Base-by-base conservation (phyloP, 2,329 filamentous ascomycete species). In the Zasmidium citrigriseum region DNA sequence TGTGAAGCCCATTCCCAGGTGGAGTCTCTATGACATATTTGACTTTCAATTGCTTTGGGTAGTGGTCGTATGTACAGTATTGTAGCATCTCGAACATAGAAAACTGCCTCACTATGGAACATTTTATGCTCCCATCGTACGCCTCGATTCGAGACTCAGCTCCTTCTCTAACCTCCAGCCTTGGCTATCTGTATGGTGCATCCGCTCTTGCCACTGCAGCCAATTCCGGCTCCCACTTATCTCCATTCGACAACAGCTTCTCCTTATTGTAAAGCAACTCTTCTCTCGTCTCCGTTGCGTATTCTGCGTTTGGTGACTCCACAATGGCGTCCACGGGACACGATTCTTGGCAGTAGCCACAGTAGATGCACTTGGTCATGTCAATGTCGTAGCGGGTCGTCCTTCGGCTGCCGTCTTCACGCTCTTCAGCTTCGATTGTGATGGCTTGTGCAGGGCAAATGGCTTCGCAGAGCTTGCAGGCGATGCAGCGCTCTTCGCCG, bases 361-460 rank as follows among this genome's bases (percentile, higher is more conserved):
- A 98, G 86, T 98, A 99, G 79, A 99, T 99, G 82, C 95, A 99
- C 85, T 99, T 99, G 73, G 95, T 98, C 95, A 99, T 99, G 80
- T 99, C 95, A 74, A 99, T 97, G 76, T 99, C 95, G 80, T 99
- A 99, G 75, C 93, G 88, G 60, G 93, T 97, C 52, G 95, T 99
- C 74, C 95, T 87, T 78, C 95, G 88, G 73, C 91, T 96, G 64
- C 95, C 95, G 72, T 99, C 95, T 73, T 90, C 91, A 74, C 95
- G 92, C 83, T 99, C 95, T 78, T 99, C 95, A 57, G 95, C 95
- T 81, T 99, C 95, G 71, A 99, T 99, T 54, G 95, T 99, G 77
- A 99, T 99, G 72, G 95, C 95, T 80, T 96, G 91, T 57, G 95
- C 95, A 45, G 95, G 95, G 85, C 95, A 99, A 74, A 98, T 89